Conservation (phyloP, 2,329 filamentous ascomycete genomes). For the Pyrenochaeta sp. region DNA sequence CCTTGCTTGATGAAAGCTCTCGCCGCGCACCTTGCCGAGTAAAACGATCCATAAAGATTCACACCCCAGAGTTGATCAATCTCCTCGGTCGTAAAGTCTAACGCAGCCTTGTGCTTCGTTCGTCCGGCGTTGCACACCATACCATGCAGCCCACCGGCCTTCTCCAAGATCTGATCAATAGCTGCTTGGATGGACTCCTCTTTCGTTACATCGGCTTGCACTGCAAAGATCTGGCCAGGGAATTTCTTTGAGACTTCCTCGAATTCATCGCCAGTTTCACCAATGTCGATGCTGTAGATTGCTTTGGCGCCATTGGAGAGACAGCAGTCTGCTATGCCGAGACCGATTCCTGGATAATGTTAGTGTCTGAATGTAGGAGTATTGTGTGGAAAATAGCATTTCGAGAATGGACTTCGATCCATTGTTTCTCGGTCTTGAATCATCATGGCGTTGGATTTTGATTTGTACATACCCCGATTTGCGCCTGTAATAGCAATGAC, state of each 20-base stretch:
- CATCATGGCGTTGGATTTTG: neutral
- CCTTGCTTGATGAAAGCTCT: conserved; percentile 57
- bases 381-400: neutral
- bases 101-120: conserved; percentile 62
- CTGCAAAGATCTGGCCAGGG: conserved; percentile 52
- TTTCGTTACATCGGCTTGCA: conserved; percentile 59
- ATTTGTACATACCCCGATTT: conserved; percentile 31
- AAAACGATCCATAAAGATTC: conserved; percentile 58
- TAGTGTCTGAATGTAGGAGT: neutral
- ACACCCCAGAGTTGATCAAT: conserved; percentile 56
- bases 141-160: conserved; percentile 57
- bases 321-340: conserved; percentile 59
- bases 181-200: conserved; percentile 56
- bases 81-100: conserved; percentile 60
- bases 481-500: conserved; percentile 41
- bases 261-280: conserved; percentile 55
- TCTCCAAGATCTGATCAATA: conserved; percentile 55
- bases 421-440: neutral
- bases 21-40: conserved; percentile 54
- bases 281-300: conserved; percentile 60
- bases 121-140: conserved; percentile 62
- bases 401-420: too few species aligned
- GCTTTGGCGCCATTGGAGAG: conserved; percentile 55
- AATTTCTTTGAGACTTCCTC: conserved; percentile 47
- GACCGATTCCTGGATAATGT: conserved; percentile 49